These are phyloP conservation scores for Candida tallmaniae DNA, from an alignment of 805 yeast species.

Conservation along the genomic window DNA sequence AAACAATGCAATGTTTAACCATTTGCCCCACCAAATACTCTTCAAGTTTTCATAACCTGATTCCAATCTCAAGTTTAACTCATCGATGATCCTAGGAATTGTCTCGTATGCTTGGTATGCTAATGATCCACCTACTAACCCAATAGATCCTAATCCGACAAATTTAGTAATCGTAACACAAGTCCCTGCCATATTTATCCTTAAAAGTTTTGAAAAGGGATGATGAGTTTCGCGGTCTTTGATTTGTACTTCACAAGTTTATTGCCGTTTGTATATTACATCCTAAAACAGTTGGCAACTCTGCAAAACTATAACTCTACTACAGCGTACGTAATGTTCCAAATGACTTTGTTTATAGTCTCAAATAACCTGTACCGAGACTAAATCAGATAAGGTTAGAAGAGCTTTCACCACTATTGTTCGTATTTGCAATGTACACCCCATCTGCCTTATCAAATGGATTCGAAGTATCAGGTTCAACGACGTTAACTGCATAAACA, in stretches of 20 bases:
- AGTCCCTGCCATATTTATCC: slow-evolving; percentile 21
- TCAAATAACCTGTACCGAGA: too few relatives aligned
- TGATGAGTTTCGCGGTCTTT: slow-evolving; percentile 8
- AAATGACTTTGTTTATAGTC: too few relatives aligned
- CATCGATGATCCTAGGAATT: slow-evolving; percentile 25
- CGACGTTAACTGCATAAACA: neutral
- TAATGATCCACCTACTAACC: slow-evolving; percentile 55
- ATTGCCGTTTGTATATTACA: too few relatives aligned
- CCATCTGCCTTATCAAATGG: slow-evolving; percentile 7
- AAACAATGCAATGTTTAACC: slow-evolving; percentile 34
- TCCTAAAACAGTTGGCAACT: too few relatives aligned
- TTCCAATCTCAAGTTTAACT: slow-evolving; percentile 10
- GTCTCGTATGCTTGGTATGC: slow-evolving; percentile 34
- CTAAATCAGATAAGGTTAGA: slow-evolving; percentile 3
- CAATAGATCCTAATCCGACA: slow-evolving; percentile 63
- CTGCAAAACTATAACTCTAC: too few relatives aligned
- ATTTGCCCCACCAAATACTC: slow-evolving; percentile 19
- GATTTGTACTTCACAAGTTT: neutral
- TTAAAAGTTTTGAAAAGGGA: slow-evolving; percentile 7
- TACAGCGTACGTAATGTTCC: too few relatives aligned
- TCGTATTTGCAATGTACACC: slow-evolving; percentile 3
- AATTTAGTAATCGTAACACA: slow-evolving; percentile 49
- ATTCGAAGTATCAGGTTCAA: neutral
- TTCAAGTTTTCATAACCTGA: slow-evolving; percentile 16
- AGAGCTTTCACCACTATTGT: slow-evolving; percentile 7